Evolutionary conservation across 179 eudicot genomes (phyloP).

Genomic region (Nepenthes alata): DNA sequence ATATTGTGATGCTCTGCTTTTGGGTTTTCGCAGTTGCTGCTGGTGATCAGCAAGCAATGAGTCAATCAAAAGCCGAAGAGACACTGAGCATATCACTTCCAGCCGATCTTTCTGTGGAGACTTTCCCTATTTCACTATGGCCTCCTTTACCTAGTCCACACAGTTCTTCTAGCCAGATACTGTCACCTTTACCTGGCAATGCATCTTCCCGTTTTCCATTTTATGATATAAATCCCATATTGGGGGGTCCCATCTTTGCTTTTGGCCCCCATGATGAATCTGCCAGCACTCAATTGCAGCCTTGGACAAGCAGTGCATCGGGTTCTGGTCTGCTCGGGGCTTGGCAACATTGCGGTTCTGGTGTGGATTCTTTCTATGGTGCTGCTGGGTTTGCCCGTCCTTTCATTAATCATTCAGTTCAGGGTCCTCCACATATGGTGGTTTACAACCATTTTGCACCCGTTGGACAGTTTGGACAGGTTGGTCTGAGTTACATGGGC

Average conservation of each 20-base stretch:
- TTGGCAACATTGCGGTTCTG: slow-evolving; percentile 84
- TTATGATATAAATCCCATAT: slow-evolving; percentile 85
- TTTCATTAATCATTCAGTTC: slow-evolving; percentile 75
- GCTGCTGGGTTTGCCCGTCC: slow-evolving; percentile 80
- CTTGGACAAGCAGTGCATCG: slow-evolving; percentile 42
- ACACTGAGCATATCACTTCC: slow-evolving; percentile 72
- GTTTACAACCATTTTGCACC: slow-evolving; percentile 95
- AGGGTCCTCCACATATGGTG: slow-evolving; percentile 94
- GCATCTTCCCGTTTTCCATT: slow-evolving; percentile 72
- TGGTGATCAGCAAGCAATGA: slow-evolving; percentile 33
- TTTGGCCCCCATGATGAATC: slow-evolving; percentile 76
- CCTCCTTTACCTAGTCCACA: slow-evolving; percentile 90
- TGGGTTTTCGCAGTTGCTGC: slow-evolving; percentile 32
- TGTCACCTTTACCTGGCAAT: slow-evolving; percentile 64
- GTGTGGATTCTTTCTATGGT: slow-evolving; percentile 84
- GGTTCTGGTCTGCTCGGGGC: slow-evolving; percentile 56
- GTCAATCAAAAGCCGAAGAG: slow-evolving; percentile 64
- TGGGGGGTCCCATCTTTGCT: slow-evolving; percentile 78
- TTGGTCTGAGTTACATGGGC: slow-evolving; percentile 96
- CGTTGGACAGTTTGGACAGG: slow-evolving; percentile 91
- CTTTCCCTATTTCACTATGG: slow-evolving; percentile 82
- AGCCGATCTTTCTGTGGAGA: slow-evolving; percentile 94
- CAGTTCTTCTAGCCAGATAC: slow-evolving; percentile 57
- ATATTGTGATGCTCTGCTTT: background rate
- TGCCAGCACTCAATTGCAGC: slow-evolving; percentile 47